Evolutionary conservation across 306 rosid species (phyloP).

Genomic region (Vachellia collinsii): DNA sequence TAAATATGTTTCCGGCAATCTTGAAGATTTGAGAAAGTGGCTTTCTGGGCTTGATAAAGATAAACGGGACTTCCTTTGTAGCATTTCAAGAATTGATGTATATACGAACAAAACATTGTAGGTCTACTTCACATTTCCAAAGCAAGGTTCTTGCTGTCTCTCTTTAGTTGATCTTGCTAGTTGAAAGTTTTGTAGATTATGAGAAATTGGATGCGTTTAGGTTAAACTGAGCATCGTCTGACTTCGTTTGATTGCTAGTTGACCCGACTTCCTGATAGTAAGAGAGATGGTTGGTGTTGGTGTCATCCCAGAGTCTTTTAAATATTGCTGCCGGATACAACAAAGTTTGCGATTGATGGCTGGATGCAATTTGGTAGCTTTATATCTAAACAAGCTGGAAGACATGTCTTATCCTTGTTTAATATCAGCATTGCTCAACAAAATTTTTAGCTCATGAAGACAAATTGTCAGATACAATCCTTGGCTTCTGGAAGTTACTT

Average conservation of each 20-base stretch:
- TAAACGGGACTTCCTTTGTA: constrained; percentile 56
- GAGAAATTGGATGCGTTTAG: constrained; percentile 29
- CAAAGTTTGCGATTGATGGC: not conserved
- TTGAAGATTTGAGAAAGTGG: constrained; percentile 60
- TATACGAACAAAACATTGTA: constrained; percentile 22
- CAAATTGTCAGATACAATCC: not conserved
- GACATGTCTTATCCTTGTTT: not conserved
- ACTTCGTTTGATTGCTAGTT: constrained; percentile 14
- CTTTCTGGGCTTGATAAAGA: constrained; percentile 58
- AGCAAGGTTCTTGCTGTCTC: constrained; percentile 27
- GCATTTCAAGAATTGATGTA: constrained; percentile 45
- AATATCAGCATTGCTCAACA: not conserved
- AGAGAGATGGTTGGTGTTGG: not conserved
- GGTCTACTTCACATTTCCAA: constrained; percentile 33
- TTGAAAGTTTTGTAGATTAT: constrained; percentile 35
- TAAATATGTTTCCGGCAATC: constrained; percentile 45
- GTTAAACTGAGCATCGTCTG: constrained; percentile 32
- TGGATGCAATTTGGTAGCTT: not conserved
- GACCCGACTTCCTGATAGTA: not conserved
- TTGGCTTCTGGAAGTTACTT: not conserved
- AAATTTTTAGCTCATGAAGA: not conserved
- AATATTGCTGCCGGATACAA: not conserved
- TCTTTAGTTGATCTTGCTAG: constrained; percentile 1
- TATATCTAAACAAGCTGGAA: not conserved
- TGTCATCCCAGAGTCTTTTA: not conserved